A percentile compares a stretch with the other conserved stretches of the same genome.
Evolutionary conservation across 1,284 basidiomycete genomes (phyloP).

Genomic region (Earliella scabrosa): DNA sequence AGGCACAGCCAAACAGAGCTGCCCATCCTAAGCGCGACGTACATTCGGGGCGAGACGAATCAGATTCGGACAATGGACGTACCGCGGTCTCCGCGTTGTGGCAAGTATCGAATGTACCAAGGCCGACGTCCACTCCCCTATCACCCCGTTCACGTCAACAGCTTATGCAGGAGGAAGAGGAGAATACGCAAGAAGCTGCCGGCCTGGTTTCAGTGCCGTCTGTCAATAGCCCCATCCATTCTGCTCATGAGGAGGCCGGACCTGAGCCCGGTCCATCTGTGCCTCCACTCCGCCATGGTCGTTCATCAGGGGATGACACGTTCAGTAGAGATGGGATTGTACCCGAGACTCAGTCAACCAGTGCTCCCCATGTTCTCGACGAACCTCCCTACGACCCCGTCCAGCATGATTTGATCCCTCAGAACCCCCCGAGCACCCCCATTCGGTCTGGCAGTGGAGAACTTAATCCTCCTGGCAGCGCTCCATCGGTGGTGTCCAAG

Average conservation of each 20-base stretch:
- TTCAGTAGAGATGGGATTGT: slow-evolving; percentile 27
- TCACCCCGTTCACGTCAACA: slow-evolving; percentile 3
- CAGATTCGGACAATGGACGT: neutral
- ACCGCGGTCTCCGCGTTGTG: neutral
- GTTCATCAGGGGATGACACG: slow-evolving; percentile 18
- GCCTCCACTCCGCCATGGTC: neutral
- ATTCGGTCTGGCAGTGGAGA: neutral
- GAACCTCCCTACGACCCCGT: neutral
- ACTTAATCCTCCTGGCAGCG: neutral
- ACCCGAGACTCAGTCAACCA: slow-evolving; percentile 20
- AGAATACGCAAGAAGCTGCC: slow-evolving; percentile 23
- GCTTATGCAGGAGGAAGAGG: slow-evolving; percentile 25
- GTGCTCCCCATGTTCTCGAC: neutral
- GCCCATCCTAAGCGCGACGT: neutral
- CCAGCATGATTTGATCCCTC: neutral
- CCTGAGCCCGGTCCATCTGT: slow-evolving; percentile 5
- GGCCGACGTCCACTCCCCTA: neutral
- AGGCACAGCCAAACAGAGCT: no score
- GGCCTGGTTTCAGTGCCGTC: neutral
- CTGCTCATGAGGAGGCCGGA: neutral
- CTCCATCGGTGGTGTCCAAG: slow-evolving; percentile 18
- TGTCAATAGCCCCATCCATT: no score
- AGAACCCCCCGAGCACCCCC: slow-evolving; percentile 13
- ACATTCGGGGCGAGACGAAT: neutral
- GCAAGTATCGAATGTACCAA: neutral